Base-by-base conservation (phyloP, 768 basidiomycete species). In the Russula sp. region DNA sequence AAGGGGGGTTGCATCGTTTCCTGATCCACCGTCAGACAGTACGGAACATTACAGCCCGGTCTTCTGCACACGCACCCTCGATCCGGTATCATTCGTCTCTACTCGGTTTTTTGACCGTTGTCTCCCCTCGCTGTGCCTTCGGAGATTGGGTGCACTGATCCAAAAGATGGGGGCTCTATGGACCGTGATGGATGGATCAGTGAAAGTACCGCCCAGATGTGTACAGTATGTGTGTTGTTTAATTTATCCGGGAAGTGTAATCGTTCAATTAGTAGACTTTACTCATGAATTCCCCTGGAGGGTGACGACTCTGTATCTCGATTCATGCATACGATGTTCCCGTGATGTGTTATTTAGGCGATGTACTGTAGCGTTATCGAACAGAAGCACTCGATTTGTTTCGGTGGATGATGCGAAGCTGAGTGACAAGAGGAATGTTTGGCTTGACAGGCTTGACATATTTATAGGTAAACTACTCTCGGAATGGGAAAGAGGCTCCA, bases 161-260 rank as follows among this genome's bases (percentile, higher is more conserved):
- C 34, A 62, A 58, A 34, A 56, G 32, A 54, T 50, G 46, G 61
- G 61, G 46, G 54, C 54, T 38, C 32, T 49, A 48, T 20, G 5
- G 46, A 2, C 5, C 26, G 13, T 62, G 61, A 56, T 62, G 48
- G 48, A 56, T 56, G 36, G 14, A 62, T 62, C 54, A 49, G 46
- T 30, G 26, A 16, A 42, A 30, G 14, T 13, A 16, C 22, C 24
- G 46, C 51, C 49, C 40, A 24, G 18, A 20, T 42, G 30, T 61
- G 34, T n/a, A 24, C 18, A 14, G 26, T 10, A 34, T 42, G 40
- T 61, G 32, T 28, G 32, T 32, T n/a, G 24, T 14, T 32, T 30
- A 16, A 53, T 61, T 32, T 46, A 20, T 42, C 42, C 40, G 51
- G 60, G 10, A 10, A 6, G 32, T 13, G 52, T 46, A 46, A 46